phyloP scores from a whole-genome alignment of 768 basidiomycete species.

The Trametes cingulata region DNA sequence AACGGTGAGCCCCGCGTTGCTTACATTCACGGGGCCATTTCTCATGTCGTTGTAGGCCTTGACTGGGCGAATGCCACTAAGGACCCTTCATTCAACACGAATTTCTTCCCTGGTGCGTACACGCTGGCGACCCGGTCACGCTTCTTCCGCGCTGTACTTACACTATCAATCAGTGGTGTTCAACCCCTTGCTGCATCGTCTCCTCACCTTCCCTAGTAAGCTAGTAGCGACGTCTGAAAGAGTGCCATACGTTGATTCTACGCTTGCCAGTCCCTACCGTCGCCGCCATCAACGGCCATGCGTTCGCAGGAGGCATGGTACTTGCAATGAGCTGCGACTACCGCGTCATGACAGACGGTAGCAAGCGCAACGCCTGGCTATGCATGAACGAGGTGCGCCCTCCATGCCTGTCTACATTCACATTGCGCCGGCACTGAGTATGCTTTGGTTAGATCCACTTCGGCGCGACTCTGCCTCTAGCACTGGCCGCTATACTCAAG shows the following conservation, averaged over 20 bases:
- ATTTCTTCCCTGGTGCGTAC: constrained; percentile 65
- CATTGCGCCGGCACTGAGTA: too few species aligned
- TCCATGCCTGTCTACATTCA: too few species aligned
- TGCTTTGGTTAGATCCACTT: constrained; percentile 61
- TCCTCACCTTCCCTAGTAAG: constrained; percentile 79
- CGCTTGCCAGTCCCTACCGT: constrained; percentile 65
- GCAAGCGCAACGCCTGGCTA: constrained; percentile 75
- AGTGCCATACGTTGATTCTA: not conserved
- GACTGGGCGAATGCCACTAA: constrained; percentile 54
- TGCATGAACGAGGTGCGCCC: constrained; percentile 86
- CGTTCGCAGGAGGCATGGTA: constrained; percentile 83
- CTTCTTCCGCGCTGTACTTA: too few species aligned
- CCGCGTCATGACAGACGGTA: constrained; percentile 84
- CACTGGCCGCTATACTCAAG: constrained; percentile 62
- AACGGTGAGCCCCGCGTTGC: constrained; percentile 52
- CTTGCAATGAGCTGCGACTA: constrained; percentile 84
- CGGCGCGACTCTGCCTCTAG: constrained; percentile 77
- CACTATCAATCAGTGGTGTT: constrained; percentile 58
- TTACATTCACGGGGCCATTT: not conserved
- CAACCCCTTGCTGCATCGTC: constrained; percentile 67
- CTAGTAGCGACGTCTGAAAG: constrained; percentile 3
- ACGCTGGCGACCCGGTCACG: not conserved
- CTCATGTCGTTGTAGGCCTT: constrained; percentile 47
- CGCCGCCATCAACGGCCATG: constrained; percentile 82
- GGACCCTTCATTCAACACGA: constrained; percentile 60